Evolutionary conservation across 208 protist species (phyloP), one percentile per base, ranked within the genome.

Genomic region (Leishmania martiniquensis): DNA sequence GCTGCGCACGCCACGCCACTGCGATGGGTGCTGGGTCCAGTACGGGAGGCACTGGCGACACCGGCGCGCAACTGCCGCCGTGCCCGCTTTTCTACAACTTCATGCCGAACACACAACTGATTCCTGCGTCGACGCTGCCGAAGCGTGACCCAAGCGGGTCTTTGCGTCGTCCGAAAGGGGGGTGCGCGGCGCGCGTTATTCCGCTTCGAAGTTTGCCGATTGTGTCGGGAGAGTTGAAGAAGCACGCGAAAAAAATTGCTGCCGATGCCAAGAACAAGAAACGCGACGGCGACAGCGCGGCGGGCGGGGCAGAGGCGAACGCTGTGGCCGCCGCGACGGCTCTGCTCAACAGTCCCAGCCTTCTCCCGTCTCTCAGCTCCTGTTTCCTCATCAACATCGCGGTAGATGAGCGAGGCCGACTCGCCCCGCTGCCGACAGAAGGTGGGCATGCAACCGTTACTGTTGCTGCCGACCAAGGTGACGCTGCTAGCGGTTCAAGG

Each of bases 21-120:
- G 22, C 44, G 5, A 80, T 86, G 80, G 80, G 80, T 29, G 39
- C 54, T 7, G 70, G 71, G 9, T 65, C 32, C 17, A 77, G 71
- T 34, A 34, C 34, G 37, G 4, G 29, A 57, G 55, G 62, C 2
- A 42, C 25, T 32, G 34, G 4, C 12, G 42, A 9, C 45, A 55
- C 32, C n/a, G 32, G 22, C 15, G 13, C 32, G 52, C 69, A 37
- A 7, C 6, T 47, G 32, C 81, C 71, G 65, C 59, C 76, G 32
- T 84, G 84, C 37, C 79, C 76, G 20, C 68, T 82, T 32, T 87
- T 84, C 73, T 84, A 84, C 79, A 87, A 84, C 49, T 74, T 45
- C 57, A 80, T 79, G 34, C 79, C 80, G n/a, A 82, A 55, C 49
- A 32, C 55, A 6, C 69, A 77, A 34, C 76, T 81, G 62, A 71